Conservation (phyloP, 1,284 basidiomycete species). For the Melampsora larici-populina region DNA sequence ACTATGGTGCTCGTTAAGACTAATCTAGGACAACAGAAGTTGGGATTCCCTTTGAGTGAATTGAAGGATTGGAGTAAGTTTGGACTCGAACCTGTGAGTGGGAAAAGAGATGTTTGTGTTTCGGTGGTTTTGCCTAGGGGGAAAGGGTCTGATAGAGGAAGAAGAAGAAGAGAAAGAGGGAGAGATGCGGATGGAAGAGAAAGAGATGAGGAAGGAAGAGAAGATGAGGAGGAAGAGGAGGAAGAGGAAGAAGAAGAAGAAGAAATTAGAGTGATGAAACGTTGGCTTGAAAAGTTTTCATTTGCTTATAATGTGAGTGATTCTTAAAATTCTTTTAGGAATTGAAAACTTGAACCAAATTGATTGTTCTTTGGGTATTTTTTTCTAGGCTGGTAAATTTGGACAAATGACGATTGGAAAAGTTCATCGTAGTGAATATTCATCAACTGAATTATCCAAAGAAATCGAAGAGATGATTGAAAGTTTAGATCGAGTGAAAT, state of each 20-base stretch:
- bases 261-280: neutral
- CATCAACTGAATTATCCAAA: neutral
- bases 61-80: constrained; percentile 33
- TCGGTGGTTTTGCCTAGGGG: constrained; percentile 23
- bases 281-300: neutral
- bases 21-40: constrained; percentile 25
- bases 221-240: too few species aligned
- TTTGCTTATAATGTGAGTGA: constrained; percentile 17
- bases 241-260: neutral
- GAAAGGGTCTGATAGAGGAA: too few species aligned
- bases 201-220: too few species aligned
- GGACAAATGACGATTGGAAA: constrained; percentile 32
- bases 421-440: constrained; percentile 19
- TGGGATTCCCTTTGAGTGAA: constrained; percentile 12
- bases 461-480: constrained; percentile 24
- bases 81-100: constrained; percentile 29
- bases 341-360: neutral
- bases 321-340: neutral
- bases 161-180: too few species aligned
- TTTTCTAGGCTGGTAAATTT: constrained; percentile 24
- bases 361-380: neutral
- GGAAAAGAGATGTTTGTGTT: constrained; percentile 15
- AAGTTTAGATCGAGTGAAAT: neutral
- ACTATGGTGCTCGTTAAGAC: constrained; percentile 5
- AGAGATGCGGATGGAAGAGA: too few species aligned